A percentile compares a stretch with the other conserved stretches of the same genome.
These are phyloP conservation scores for Ceratocystis diversiconidia DNA, from an alignment of 2,329 filamentous ascomycete species.

Conservation along the genomic window DNA sequence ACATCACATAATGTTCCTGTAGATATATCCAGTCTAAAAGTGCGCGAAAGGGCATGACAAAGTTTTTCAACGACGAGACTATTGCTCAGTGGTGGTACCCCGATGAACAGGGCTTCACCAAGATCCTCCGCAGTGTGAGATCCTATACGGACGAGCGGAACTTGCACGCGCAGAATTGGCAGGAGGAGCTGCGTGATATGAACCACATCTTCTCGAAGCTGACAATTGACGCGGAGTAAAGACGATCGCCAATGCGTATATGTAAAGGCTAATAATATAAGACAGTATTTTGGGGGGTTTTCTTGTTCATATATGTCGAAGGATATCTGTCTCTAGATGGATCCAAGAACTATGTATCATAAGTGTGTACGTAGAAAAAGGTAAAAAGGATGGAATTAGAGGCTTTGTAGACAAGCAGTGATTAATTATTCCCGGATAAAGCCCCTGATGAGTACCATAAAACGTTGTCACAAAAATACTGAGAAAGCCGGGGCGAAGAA, in stretches of 20 bases:
- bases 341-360: no score
- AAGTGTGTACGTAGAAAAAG: not conserved
- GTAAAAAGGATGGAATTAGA: not conserved
- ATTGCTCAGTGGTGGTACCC: conserved; percentile 82
- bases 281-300: not conserved
- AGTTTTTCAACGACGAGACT: conserved; percentile 56
- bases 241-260: not conserved
- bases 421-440: no score
- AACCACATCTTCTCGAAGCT: conserved; percentile 56
- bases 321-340: no score
- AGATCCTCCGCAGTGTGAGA: conserved; percentile 61
- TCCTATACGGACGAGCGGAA: conserved; percentile 69
- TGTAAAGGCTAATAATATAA: not conserved
- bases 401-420: not conserved
- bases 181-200: conserved; percentile 59
- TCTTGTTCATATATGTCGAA: no score
- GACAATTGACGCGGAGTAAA: not conserved
- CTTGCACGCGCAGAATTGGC: conserved; percentile 39
- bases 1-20: not conserved
- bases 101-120: conserved; percentile 59
- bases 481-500: not conserved
- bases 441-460: no score
- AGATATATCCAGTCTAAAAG: conserved; percentile 74
- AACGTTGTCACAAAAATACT: not conserved
- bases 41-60: conserved; percentile 60